Percentiles rank a stretch among this genome's conserved stretches.
phyloP scores from a whole-genome alignment of 805 yeast genomes.

The Ogataea trehaloabstinens region DNA sequence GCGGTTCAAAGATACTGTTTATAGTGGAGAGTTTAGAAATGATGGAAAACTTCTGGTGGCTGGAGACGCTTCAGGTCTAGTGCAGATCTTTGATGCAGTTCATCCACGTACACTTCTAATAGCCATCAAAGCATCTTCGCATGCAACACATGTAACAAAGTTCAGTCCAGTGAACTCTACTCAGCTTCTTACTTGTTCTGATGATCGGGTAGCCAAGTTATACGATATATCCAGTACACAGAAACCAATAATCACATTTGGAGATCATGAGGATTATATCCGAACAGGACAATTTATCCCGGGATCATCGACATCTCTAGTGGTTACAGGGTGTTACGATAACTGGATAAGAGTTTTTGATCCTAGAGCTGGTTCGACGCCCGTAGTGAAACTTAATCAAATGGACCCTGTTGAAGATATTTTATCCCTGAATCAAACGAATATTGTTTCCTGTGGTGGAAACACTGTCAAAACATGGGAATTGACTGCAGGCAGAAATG shows the following conservation, averaged over 20 bases:
- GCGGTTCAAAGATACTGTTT: conserved; percentile 88
- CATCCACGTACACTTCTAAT: conserved; percentile 73
- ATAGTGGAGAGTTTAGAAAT: conserved; percentile 83
- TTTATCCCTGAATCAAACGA: conserved; percentile 69
- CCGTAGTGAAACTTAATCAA: conserved; percentile 68
- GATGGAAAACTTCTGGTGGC: conserved; percentile 93
- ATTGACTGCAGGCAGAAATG: conserved; percentile 67
- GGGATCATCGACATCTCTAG: conserved; percentile 62
- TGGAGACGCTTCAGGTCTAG: conserved; percentile 92
- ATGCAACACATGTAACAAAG: conserved; percentile 91
- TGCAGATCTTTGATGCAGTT: conserved; percentile 83
- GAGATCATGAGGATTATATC: conserved; percentile 83
- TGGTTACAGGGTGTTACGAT: conserved; percentile 95
- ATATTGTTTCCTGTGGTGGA: conserved; percentile 77
- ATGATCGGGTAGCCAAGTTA: conserved; percentile 80
- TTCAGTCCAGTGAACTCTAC: conserved; percentile 79
- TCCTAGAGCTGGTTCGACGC: conserved; percentile 53
- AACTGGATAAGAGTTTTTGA: conserved; percentile 83
- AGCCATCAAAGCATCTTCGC: conserved; percentile 76
- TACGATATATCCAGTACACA: conserved; percentile 82
- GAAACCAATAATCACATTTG: conserved; percentile 69
- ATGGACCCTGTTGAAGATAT: conserved; percentile 83
- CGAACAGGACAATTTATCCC: conserved; percentile 72
- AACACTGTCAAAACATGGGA: conserved; percentile 90
- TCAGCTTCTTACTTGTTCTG: conserved; percentile 82